Evolutionary conservation across 169 alveolate genomes (phyloP), one percentile per base, ranked within the genome.

Genomic region (Plasmodium chabaudi): DNA sequence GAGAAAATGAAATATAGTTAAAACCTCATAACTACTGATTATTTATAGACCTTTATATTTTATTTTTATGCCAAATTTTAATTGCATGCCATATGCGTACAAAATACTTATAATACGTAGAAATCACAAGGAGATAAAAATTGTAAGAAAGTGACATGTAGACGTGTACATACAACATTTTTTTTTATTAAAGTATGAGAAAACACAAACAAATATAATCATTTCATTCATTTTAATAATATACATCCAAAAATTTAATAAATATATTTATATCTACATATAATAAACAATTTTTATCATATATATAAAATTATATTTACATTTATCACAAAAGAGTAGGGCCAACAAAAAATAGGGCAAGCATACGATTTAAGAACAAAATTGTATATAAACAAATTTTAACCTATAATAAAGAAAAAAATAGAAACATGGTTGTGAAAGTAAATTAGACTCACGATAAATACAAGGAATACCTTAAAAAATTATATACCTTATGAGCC

Each of bases 101-200:
- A 34, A 34, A 34, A 34, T 34, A 34, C 42, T 34, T 34, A 34
- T 34, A 34, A 34, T 34, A 34, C 42, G 42, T 34, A 34, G 42
- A 34, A 34, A 34, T 34, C 42, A 34, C 42, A 51, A 47, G 27
- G 61, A 47, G 25, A 70, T 17, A 70, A 70, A 70, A 61, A 9
- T 27, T 17, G 10, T 27, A 51, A 21, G 51, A 51, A 51, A 15
- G 13, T 13, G 84, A 15, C 49, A 27, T 23, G n/a, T 17, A 71
- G 84, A 25, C 84, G 69, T 71, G 84, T 71, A 71, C 84, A 59
- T 71, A 71, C 84, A 71, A 71, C 12, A 34, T 71, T 71, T 44
- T 44, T 70, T 10, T 71, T 10, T 49, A 53, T 19, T 71, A 49
- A 53, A 71, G 13, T 64, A 71, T 64, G 55, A 71, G 27, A 71